Percentiles rank a stretch among this genome's conserved stretches.
phyloP scores from a whole-genome alignment of 768 basidiomycete genomes.

The Vararia minispora region DNA sequence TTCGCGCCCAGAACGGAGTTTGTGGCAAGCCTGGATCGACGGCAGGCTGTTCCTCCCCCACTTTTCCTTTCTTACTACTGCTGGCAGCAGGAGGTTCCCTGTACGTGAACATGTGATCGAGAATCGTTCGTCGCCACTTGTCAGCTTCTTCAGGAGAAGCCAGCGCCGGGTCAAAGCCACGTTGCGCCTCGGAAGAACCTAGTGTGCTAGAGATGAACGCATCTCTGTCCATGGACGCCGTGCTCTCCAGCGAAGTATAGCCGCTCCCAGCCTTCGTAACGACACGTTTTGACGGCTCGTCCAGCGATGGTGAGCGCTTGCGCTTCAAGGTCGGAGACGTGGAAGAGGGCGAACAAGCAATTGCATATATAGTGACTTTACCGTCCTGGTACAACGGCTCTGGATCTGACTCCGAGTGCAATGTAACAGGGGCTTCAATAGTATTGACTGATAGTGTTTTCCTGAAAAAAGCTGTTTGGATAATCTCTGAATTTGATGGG shows the following conservation, averaged over 20 bases:
- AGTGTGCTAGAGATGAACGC: too few species aligned
- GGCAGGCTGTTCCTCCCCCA: constrained; percentile 1
- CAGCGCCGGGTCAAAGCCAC: constrained; percentile 16
- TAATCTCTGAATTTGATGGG: constrained; percentile 1
- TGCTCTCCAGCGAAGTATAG: too few species aligned
- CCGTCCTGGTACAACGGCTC: constrained; percentile 47
- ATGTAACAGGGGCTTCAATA: constrained; percentile 28
- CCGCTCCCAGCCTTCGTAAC: too few species aligned
- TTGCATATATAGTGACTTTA: constrained; percentile 52
- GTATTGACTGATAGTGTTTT: constrained; percentile 38
- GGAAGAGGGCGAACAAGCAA: constrained; percentile 29
- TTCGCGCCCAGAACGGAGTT: constrained; percentile 8
- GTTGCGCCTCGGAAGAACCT: too few species aligned
- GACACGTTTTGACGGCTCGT: constrained; percentile 15
- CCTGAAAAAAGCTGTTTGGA: constrained; percentile 21
- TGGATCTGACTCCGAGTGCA: constrained; percentile 19
- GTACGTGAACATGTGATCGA: constrained; percentile 47
- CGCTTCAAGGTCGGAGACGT: constrained; percentile 14
- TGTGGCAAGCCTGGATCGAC: constrained; percentile 6
- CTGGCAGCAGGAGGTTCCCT: constrained; percentile 9
- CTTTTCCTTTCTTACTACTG: constrained; percentile 4
- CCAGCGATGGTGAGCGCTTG: constrained; percentile 19
- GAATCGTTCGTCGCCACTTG: constrained; percentile 40
- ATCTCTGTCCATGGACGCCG: too few species aligned
- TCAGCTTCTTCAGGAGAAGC: constrained; percentile 31